Evolutionary conservation across 257 asterid genomes (phyloP), one percentile per base, ranked within the genome.

Genomic region (Solanum pennellii): DNA sequence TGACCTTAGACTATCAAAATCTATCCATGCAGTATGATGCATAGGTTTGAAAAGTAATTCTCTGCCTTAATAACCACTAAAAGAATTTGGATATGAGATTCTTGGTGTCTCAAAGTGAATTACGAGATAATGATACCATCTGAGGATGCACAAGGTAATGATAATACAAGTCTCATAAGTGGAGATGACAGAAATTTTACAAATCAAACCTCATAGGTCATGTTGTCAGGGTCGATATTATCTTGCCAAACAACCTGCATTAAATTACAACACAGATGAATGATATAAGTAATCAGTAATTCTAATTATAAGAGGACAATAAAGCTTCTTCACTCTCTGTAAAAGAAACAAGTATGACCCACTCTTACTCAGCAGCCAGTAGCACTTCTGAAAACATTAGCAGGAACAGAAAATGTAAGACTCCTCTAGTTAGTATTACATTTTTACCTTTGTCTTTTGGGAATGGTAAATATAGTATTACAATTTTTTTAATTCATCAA

Each of bases 161-260:
- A 49, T 29, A 49, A 80, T 29, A 49, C 29, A 82, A 49, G 85
- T 49, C 85, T 9, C 29, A 29, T 49, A 49, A 49, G 69, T 82
- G 85, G 29, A 82, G 41, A 18, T 29, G 44, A 18, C 41, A 82
- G 7, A 14, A 68, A 72, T 15, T 14, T 47, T 59, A 74, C 79
- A 72, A 62, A 47, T 33, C 92, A 69, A 66, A 94, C 98, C 98
- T 94, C 98, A 89, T 94, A 94, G 16, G 96, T 93, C 98, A 94
- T 94, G 90, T 88, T 92, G 92, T 94, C 98, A 65, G 94, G 98
- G 86, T 94, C 95, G 52, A 94, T 90, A 76, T 89, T 91, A 89
- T 94, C 96, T 86, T 93, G 94, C 96, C 95, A 93, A 87, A 91
- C 92, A 83, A 92, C 93, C 96, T 94, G 92, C 87, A 89, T 45